These are phyloP conservation scores for Cyberlindnera bimundalis DNA, from an alignment of 805 yeast genomes.

Conservation along the genomic window DNA sequence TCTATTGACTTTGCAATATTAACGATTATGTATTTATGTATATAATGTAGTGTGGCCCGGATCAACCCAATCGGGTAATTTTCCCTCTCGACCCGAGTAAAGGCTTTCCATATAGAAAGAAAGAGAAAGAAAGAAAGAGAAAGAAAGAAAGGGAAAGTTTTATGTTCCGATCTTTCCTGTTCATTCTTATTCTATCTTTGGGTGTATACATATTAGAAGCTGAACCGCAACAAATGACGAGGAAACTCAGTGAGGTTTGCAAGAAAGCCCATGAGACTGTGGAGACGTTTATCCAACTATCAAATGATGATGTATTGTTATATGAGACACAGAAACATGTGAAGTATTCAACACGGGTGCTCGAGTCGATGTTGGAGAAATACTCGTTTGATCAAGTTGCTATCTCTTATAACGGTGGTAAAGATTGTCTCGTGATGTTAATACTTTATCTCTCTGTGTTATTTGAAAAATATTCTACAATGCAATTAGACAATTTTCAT, in stretches of 20 bases:
- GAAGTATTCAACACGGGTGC: conserved; percentile 1
- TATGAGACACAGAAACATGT: conserved; percentile 5
- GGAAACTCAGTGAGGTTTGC: conserved; percentile 4
- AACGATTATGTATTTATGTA: too few species aligned
- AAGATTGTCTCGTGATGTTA: conserved; percentile 90
- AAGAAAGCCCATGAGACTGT: conserved; percentile 4
- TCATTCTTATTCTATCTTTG: not conserved
- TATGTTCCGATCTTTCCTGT: not conserved
- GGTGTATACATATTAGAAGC: not conserved
- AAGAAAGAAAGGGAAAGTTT: too few species aligned
- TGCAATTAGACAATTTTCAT: conserved; percentile 24
- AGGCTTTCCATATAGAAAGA: too few species aligned
- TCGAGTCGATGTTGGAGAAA: conserved; percentile 1
- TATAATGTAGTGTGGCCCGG: too few species aligned
- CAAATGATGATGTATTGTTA: not conserved
- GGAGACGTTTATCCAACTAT: not conserved
- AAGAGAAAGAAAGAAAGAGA: too few species aligned
- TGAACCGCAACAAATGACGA: not conserved
- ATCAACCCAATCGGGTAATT: conserved; percentile 1
- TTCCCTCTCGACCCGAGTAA: too few species aligned
- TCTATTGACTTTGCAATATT: too few species aligned
- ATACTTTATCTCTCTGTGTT: conserved; percentile 63
- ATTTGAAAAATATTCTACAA: conserved; percentile 26
- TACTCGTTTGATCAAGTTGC: conserved; percentile 49
- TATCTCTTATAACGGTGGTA: conserved; percentile 92